Evolutionary conservation across 148 eudicot species (phyloP).

Genomic region (Pouteria glomerata): DNA sequence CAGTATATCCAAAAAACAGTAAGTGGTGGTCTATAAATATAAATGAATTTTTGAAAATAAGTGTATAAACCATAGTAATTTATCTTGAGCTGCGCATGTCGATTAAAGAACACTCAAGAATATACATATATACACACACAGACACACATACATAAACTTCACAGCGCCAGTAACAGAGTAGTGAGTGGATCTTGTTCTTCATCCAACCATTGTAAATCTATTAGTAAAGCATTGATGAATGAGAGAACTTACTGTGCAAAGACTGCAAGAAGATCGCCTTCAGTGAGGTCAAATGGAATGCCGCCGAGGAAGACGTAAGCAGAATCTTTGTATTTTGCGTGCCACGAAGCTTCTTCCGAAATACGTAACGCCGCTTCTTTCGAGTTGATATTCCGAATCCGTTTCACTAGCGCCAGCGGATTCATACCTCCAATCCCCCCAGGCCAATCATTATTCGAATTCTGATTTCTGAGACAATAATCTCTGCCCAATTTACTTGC

Average conservation of each 20-base stretch:
- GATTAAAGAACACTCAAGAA: background rate
- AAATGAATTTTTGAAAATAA: too few species aligned
- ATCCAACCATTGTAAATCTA: background rate
- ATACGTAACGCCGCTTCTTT: constrained; percentile 77
- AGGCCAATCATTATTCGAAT: too few species aligned
- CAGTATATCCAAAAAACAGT: background rate
- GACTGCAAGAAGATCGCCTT: constrained; percentile 91
- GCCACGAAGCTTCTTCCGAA: constrained; percentile 93
- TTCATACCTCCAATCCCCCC: constrained; percentile 44
- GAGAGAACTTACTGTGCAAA: constrained; percentile 57
- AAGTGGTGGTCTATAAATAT: too few species aligned
- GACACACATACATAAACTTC: too few species aligned
- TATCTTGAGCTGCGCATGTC: background rate
- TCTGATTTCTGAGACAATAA: too few species aligned
- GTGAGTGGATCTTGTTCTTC: background rate
- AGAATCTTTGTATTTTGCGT: constrained; percentile 78
- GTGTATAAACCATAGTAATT: background rate
- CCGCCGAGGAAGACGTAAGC: constrained; percentile 91
- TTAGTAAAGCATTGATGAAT: background rate
- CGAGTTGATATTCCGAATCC: constrained; percentile 73
- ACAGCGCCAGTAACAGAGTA: background rate
- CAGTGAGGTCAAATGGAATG: constrained; percentile 83
- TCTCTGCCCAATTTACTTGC: too few species aligned
- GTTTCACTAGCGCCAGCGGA: constrained; percentile 81
- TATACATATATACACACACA: too few species aligned